phyloP scores from a whole-genome alignment of 1,284 basidiomycete genomes.

The Heimioporus retisporus region DNA sequence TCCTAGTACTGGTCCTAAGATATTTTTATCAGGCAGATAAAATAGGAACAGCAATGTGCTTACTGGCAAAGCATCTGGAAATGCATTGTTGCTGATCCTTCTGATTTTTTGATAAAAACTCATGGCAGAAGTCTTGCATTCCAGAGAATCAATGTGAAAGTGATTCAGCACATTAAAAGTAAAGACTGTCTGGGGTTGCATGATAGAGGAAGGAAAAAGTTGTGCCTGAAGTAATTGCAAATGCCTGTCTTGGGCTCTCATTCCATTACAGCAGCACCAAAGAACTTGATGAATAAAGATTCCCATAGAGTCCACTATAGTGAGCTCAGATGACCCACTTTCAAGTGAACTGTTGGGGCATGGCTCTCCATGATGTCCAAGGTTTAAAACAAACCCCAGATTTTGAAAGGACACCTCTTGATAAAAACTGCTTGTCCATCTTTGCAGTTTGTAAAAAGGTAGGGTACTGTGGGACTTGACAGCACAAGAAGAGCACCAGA shows the following conservation, averaged over 20 bases:
- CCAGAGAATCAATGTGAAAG: constrained; percentile 37
- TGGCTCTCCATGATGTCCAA: no score
- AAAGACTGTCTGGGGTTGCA: constrained; percentile 39
- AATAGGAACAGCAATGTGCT: neutral
- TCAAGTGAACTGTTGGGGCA: no score
- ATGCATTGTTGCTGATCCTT: constrained; percentile 33
- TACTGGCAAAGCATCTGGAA: constrained; percentile 36
- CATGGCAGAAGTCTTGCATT: constrained; percentile 41
- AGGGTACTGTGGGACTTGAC: no score
- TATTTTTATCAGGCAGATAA: neutral
- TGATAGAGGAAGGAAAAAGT: constrained; percentile 38
- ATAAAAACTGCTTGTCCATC: no score
- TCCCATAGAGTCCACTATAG: no score
- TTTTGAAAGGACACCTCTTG: no score
- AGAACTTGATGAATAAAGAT: no score
- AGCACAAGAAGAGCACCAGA: no score
- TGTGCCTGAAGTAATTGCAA: constrained; percentile 18
- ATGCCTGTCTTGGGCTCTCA: constrained; percentile 9
- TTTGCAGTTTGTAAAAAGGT: no score
- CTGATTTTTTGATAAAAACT: constrained; percentile 38
- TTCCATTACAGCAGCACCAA: constrained; percentile 6
- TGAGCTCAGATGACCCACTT: no score
- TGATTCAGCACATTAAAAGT: constrained; percentile 39
- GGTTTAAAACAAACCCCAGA: no score
- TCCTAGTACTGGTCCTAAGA: constrained; percentile 21